Evolutionary conservation across 257 asterid genomes (phyloP).

Genomic region (Voacanga thouarsii): DNA sequence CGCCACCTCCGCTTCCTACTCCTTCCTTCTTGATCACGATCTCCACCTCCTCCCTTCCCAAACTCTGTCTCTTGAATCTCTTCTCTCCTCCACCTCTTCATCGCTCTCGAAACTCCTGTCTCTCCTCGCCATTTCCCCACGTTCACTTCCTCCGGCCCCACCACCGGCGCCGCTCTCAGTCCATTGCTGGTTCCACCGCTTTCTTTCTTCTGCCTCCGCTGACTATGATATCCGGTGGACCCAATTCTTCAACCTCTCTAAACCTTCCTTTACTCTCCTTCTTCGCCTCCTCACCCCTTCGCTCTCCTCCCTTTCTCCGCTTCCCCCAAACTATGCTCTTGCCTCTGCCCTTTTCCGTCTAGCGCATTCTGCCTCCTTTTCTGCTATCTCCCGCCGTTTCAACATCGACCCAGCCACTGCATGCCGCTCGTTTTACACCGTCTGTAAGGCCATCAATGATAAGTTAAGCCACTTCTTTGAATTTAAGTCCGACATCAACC

Average conservation of each 20-base stretch:
- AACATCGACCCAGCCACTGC: conserved; percentile 49
- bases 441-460: conserved; percentile 71
- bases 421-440: conserved; percentile 70
- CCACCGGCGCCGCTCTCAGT: conserved; percentile 29
- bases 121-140: conserved; percentile 41
- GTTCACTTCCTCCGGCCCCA: conserved; percentile 26
- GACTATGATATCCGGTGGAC: conserved; percentile 70
- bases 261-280: conserved; percentile 72
- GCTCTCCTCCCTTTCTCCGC: conserved; percentile 48
- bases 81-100: conserved; percentile 61
- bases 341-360: conserved; percentile 74
- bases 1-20: conserved; percentile 60
- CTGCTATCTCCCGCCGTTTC: conserved; percentile 63
- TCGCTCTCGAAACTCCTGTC: conserved; percentile 56
- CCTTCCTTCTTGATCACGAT: conserved; percentile 72
- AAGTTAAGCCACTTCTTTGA: conserved; percentile 79
- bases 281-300: conserved; percentile 72
- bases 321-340: conserved; percentile 56
- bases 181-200: conserved; percentile 55
- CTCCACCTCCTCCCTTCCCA: conserved; percentile 75
- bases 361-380: conserved; percentile 62
- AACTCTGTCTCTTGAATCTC: conserved; percentile 66
- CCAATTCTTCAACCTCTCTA: conserved; percentile 64
- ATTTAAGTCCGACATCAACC: conserved; percentile 60
- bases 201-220: conserved; percentile 39